Evolutionary conservation across 1,284 basidiomycete genomes (phyloP).

Genomic region (Rhodotorula glutinis): DNA sequence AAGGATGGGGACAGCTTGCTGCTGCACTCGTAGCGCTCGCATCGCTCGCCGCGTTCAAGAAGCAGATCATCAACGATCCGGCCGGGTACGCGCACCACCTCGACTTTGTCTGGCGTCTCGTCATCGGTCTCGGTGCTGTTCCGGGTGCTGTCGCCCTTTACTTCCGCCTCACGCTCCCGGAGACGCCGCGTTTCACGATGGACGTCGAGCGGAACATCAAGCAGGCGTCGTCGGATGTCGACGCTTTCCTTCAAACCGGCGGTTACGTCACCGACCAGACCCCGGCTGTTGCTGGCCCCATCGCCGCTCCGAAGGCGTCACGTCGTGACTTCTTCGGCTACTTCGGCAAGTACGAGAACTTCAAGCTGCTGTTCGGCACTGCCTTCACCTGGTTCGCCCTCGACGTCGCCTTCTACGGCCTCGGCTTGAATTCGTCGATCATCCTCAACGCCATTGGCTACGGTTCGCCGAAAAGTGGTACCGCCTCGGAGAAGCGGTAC

Average conservation of each 20-base stretch:
- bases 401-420: conserved; percentile 70
- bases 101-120: conserved; percentile 54
- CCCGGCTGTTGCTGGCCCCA: conserved; percentile 48
- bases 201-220: conserved; percentile 79
- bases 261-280: conserved; percentile 54
- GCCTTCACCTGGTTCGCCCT: conserved; percentile 52
- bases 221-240: conserved; percentile 66
- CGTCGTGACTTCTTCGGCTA: conserved; percentile 60
- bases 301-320: conserved; percentile 58
- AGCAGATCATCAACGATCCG: conserved; percentile 57
- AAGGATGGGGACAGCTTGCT: conserved; percentile 53
- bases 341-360: conserved; percentile 63
- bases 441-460: conserved; percentile 57
- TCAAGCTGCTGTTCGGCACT: conserved; percentile 63
- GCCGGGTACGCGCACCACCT: conserved; percentile 47
- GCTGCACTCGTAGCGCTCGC: conserved; percentile 69
- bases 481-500: conserved; percentile 48
- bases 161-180: conserved; percentile 69
- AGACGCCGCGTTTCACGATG: conserved; percentile 77
- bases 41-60: conserved; percentile 66
- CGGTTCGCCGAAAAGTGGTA: conserved; percentile 48
- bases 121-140: conserved; percentile 62
- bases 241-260: conserved; percentile 61
- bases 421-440: conserved; percentile 68
- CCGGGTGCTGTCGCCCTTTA: conserved; percentile 67